Evolutionary conservation across 1,139 yeast genomes (phyloP).

Genomic region (Zygotorulaspora mrakii): DNA sequence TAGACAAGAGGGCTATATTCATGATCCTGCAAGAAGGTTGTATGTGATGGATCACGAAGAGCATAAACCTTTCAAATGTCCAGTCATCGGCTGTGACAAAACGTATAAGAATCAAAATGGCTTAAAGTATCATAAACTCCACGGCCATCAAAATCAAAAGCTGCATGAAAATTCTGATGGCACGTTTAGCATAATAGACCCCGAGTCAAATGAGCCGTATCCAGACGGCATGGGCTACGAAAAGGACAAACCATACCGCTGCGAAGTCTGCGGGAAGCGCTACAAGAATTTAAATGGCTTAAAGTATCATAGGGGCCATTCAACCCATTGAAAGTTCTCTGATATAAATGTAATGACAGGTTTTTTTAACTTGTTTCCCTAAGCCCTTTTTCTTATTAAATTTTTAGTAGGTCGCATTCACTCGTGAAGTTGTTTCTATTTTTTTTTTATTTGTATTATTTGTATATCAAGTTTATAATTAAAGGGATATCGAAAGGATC

Average conservation of each 20-base stretch:
- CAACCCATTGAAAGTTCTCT: constrained; percentile 64
- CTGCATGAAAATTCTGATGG: constrained; percentile 91
- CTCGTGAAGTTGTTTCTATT: constrained; percentile 6
- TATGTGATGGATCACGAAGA: constrained; percentile 91
- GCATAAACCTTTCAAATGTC: constrained; percentile 94
- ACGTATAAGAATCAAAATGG: constrained; percentile 98
- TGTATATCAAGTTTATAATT: constrained; percentile 5
- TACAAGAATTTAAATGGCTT: constrained; percentile 94
- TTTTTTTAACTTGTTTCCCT: too few relatives aligned
- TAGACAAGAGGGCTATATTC: constrained; percentile 60
- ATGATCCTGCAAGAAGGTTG: constrained; percentile 90
- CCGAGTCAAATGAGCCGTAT: constrained; percentile 85
- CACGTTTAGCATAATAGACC: constrained; percentile 86
- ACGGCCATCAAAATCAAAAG: constrained; percentile 96
- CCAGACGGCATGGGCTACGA: constrained; percentile 92
- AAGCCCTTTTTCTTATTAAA: too few relatives aligned
- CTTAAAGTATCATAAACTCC: constrained; percentile 87
- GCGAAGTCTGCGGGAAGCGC: constrained; percentile 97
- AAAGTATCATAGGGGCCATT: constrained; percentile 95
- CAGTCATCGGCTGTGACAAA: constrained; percentile 96
- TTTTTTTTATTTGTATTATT: constrained; percentile 6
- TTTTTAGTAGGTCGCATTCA: constrained; percentile 2
- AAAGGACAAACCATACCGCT: constrained; percentile 95
- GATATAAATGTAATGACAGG: too few relatives aligned
- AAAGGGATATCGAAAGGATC: neutral